These are phyloP conservation scores for Candida insectorum DNA, from an alignment of 805 yeast species.

Conservation along the genomic window DNA sequence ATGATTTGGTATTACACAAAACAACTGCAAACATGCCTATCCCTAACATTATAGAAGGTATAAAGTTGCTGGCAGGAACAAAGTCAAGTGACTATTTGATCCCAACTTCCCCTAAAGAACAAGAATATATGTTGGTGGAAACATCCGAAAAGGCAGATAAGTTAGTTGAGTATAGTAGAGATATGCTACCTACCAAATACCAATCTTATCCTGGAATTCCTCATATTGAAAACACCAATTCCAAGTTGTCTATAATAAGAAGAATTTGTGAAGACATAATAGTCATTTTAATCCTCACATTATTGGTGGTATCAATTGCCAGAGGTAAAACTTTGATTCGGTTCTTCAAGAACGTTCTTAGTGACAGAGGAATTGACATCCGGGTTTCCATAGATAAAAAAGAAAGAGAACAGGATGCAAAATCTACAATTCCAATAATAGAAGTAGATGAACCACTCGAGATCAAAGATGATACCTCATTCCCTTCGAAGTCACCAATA, in stretches of 20 bases:
- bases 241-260: constrained; percentile 14
- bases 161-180: constrained; percentile 5
- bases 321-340: constrained; percentile 7
- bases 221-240: background rate
- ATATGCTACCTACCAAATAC: constrained; percentile 1
- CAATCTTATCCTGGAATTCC: no score
- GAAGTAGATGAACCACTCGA: constrained; percentile 12
- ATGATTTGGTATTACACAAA: constrained; percentile 1
- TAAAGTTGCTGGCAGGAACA: constrained; percentile 23
- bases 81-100: constrained; percentile 1
- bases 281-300: constrained; percentile 37
- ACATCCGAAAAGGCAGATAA: constrained; percentile 1
- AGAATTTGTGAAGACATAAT: constrained; percentile 49
- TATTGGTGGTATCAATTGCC: constrained; percentile 34
- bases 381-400: constrained; percentile 2
- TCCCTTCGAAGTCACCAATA: background rate
- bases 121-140: constrained; percentile 8
- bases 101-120: constrained; percentile 9
- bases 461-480: background rate
- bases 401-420: background rate
- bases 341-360: background rate
- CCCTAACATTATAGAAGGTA: constrained; percentile 35
- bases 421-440: background rate
- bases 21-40: constrained; percentile 8
- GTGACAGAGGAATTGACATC: constrained; percentile 1